Evolutionary conservation across 202 grass and related monocot species (phyloP), one percentile per base, ranked within the genome.

Genomic region (Brachypodium distachyon): DNA sequence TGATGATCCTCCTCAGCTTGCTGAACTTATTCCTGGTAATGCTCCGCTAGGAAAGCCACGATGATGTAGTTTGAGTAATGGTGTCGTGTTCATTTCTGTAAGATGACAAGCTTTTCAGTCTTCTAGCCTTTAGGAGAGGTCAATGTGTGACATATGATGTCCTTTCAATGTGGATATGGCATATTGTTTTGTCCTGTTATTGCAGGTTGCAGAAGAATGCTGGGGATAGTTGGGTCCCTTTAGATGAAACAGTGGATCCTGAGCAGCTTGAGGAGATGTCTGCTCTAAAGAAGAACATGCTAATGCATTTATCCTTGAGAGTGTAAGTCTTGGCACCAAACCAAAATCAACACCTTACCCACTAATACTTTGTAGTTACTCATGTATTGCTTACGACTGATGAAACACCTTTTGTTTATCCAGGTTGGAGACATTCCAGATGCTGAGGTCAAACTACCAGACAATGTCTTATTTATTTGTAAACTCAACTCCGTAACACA

Each of bases 371-470:
- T n/a, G n/a, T 48, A 47, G 65, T 47, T 69, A 48, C 42, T 61
- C 42, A 48, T 68, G 37, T 41, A 8, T 7, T 80, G 25, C 32
- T 84, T 83, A 57, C 3, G 19, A 41, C 26, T 76, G 37, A 25
- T 55, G 43, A 71, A 72, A 74, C 51, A 44, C 37, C 9, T 59
- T 61, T 82, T 85, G 13, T 64, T 70, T 85, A 13, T 77, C 39
- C 70, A 98, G 95, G 78, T 98, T 51, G 95, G 89, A 57, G 95
- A 98, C 44, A 92, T 98, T 89, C 95, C 95, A 51, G 95, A 98
- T 87, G 89, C 85, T 80, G 95, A 98, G 34, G 86, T 98, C 3
- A 98, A 87, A 70, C 91, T 91, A 25, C 95, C 91, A 53, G 95
- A 98, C 0, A 95, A 95, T 76, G 91, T 98, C 40, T 83, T 98